Conservation (phyloP, 768 basidiomycete species). For the Xerocomellus amylosporus region DNA sequence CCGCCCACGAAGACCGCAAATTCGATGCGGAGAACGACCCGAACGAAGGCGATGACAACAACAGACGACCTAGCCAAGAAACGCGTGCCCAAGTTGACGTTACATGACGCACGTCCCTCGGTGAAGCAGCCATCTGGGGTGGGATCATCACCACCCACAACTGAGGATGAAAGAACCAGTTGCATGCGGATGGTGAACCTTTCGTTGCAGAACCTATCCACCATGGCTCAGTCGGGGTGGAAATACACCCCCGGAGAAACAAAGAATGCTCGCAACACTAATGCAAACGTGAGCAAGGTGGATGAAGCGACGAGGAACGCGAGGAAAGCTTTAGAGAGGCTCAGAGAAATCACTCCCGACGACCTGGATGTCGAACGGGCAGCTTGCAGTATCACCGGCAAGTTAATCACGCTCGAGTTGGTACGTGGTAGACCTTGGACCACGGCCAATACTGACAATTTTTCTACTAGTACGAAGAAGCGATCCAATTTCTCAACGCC, state of each 20-base stretch:
- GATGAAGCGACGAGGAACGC: constrained; percentile 37
- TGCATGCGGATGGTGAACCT: constrained; percentile 67
- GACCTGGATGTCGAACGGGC: constrained; percentile 72
- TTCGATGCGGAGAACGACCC: constrained; percentile 10
- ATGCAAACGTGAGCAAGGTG: constrained; percentile 34
- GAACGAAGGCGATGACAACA: constrained; percentile 9
- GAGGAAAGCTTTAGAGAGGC: constrained; percentile 40
- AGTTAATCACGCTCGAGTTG: constrained; percentile 66
- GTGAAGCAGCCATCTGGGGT: constrained; percentile 21
- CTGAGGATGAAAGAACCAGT: constrained; percentile 38
- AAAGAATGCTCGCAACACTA: constrained; percentile 18
- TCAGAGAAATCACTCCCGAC: constrained; percentile 45
- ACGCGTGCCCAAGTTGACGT: constrained; percentile 25
- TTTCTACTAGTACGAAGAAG: constrained; percentile 49
- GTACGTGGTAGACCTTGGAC: constrained; percentile 41
- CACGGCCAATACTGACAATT: neutral
- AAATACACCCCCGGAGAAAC: constrained; percentile 37
- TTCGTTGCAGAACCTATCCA: constrained; percentile 56
- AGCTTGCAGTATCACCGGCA: constrained; percentile 63
- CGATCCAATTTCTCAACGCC: constrained; percentile 43
- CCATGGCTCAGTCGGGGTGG: constrained; percentile 57
- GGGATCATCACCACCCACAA: neutral
- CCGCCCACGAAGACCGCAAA: constrained; percentile 6
- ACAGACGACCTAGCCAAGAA: constrained; percentile 11
- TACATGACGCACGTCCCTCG: constrained; percentile 30